Base-by-base conservation (phyloP, 1,284 basidiomycete genomes). In the Tylopilus sp. region DNA sequence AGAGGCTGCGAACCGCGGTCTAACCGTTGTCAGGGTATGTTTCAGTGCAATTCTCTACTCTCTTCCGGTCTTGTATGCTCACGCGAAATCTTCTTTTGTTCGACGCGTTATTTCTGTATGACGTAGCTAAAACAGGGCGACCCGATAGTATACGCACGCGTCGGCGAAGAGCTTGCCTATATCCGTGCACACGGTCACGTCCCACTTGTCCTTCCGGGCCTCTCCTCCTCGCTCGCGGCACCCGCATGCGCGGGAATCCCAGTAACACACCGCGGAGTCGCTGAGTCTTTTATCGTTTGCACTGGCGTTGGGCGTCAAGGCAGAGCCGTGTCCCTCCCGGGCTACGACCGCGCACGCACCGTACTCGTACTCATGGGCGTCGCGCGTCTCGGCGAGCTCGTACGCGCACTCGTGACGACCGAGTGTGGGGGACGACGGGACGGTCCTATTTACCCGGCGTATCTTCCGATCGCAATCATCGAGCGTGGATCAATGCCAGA, bases 311-410 rank as follows among this genome's bases (percentile, higher is more conserved):
- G 94, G 0, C 77, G 94, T 32, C 81, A 85, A 13, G 96, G 96
- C 1, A 88, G 89, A 61, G 81, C 83, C n/a, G 92, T 96, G 22
- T 78, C 81, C 44, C 73, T 98, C 26, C 94, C 94, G 0, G 91
- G 88, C 5, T 98, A 98, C 72, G 85, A 90, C 60, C 82, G 94
- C 9, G 76, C 79, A 2, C 77, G 92, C 48, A 95, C 93, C 2
- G 73, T 96, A 14, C 80, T 94, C 29, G 77, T 98, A 31, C 79
- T 98, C 43, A 98, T 98, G 96, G 95, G 96, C 40, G 93, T 98
- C 17, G 96, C 95, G 11, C 76, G 96, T 20, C 78, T 98, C 9
- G 67, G 75, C 6, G 80, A 86, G 57, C 84, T 98, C 14, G 76
- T 97, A 17, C 74, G 81, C 3, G 82, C 86, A 7, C 76, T 97